Percentiles rank a stretch among this genome's conserved stretches.
phyloP scores from a whole-genome alignment of 2,329 filamentous ascomycete species.

The Paracamarosporium sp. region DNA sequence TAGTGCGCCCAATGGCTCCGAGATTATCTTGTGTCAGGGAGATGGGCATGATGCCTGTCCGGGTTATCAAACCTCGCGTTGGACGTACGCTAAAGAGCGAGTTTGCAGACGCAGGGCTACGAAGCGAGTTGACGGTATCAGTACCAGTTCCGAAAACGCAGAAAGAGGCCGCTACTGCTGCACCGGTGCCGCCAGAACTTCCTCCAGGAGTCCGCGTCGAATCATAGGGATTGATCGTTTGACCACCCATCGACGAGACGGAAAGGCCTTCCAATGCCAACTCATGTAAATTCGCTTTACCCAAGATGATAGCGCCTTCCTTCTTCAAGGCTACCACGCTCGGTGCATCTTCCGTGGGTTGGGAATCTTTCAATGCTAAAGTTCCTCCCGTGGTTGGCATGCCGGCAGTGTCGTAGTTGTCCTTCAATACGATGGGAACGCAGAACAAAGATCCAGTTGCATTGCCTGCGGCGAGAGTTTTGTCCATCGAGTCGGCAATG shows the following conservation, averaged over 20 bases:
- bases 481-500: conserved; percentile 60
- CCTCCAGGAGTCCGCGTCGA: conserved; percentile 69
- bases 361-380: conserved; percentile 56
- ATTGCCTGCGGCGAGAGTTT: conserved; percentile 55
- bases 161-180: conserved; percentile 64
- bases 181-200: conserved; percentile 68
- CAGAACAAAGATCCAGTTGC: conserved; percentile 63
- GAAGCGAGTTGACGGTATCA: conserved; percentile 67
- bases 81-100: conserved; percentile 66
- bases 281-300: conserved; percentile 67
- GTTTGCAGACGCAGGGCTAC: conserved; percentile 67
- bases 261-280: conserved; percentile 69
- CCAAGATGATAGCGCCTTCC: conserved; percentile 63
- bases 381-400: conserved; percentile 66
- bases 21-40: conserved; percentile 64
- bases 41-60: conserved; percentile 62
- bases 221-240: conserved; percentile 73
- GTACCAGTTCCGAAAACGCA: conserved; percentile 66
- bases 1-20: conserved; percentile 61
- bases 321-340: conserved; percentile 56
- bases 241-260: conserved; percentile 68
- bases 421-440: conserved; percentile 68
- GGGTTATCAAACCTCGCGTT: conserved; percentile 59
- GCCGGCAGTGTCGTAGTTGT: conserved; percentile 65
- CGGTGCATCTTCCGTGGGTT: conserved; percentile 58